phyloP scores from a whole-genome alignment of 495 filamentous ascomycete species.

The Xylaria curta region DNA sequence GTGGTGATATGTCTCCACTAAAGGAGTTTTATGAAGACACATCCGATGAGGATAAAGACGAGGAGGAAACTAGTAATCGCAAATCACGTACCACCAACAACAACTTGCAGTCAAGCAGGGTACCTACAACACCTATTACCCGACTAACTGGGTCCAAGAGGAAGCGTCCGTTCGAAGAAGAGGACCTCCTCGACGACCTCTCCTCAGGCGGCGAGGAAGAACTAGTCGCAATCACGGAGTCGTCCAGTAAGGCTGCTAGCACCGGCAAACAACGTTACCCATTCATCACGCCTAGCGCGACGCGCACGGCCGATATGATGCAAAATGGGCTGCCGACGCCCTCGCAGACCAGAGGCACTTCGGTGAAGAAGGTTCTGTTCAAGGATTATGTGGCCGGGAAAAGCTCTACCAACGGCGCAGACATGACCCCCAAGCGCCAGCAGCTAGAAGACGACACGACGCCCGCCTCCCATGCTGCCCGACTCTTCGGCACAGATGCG shows the following conservation, averaged over 20 bases:
- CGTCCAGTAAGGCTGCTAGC: constrained; percentile 19
- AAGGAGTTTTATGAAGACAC: neutral
- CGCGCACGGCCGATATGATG: constrained; percentile 9
- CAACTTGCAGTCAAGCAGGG: neutral
- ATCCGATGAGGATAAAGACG: neutral
- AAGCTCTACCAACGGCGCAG: neutral
- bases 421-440: constrained; percentile 16
- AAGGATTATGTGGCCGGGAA: constrained; percentile 13
- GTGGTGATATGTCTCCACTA: too few relatives aligned
- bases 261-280: constrained; percentile 12
- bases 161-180: constrained; percentile 31
- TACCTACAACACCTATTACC: neutral
- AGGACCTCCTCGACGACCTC: constrained; percentile 31
- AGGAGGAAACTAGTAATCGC: neutral
- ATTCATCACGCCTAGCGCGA: constrained; percentile 8
- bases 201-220: constrained; percentile 34
- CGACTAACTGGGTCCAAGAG: constrained; percentile 24
- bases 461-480: neutral
- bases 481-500: constrained; percentile 21
- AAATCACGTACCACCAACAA: neutral
- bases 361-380: constrained; percentile 36
- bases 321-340: constrained; percentile 36
- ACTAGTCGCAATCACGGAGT: constrained; percentile 28
- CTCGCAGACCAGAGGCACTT: constrained; percentile 32
- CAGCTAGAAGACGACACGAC: constrained; percentile 12